These are phyloP conservation scores for Fragaria iinumae DNA, from an alignment of 306 rosid genomes.

Conservation along the genomic window DNA sequence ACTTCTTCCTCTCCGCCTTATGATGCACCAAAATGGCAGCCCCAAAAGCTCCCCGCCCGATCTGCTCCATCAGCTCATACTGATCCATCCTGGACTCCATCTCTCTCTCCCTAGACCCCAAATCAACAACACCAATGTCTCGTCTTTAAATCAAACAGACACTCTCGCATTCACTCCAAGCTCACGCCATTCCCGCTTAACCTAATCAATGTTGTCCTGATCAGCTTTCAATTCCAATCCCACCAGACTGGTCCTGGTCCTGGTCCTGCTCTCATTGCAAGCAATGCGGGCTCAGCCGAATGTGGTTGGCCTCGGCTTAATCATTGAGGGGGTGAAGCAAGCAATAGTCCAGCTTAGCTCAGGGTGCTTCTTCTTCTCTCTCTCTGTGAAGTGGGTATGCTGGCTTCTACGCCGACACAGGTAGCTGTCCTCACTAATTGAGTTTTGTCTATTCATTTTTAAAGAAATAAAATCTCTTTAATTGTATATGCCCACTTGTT, in stretches of 20 bases:
- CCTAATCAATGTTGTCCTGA: not conserved
- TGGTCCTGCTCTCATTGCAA: not conserved
- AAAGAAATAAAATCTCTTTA: not conserved
- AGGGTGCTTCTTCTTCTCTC: no score
- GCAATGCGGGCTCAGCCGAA: not conserved
- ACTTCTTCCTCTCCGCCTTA: constrained; percentile 92
- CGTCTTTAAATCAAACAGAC: not conserved
- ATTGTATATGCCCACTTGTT: not conserved
- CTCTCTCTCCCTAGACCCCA: constrained; percentile 14
- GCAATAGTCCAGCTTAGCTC: not conserved
- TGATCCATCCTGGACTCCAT: constrained; percentile 99
- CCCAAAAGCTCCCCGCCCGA: constrained; percentile 99
- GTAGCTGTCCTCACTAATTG: constrained; percentile 41
- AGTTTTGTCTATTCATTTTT: constrained; percentile 22
- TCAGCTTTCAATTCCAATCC: not conserved
- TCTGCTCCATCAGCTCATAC: constrained; percentile 99
- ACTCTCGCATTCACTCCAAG: not conserved
- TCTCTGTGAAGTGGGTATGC: constrained; percentile 16
- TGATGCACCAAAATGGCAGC: constrained; percentile 96
- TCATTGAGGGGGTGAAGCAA: constrained; percentile 1
- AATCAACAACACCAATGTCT: constrained; percentile 6
- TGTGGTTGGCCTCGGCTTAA: not conserved
- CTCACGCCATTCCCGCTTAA: constrained; percentile 6
- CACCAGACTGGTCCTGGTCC: constrained; percentile 10
- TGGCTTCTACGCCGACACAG: constrained; percentile 39